Evolutionary conservation across 805 yeast species (phyloP).

Genomic region (Lipomyces mesembrius): DNA sequence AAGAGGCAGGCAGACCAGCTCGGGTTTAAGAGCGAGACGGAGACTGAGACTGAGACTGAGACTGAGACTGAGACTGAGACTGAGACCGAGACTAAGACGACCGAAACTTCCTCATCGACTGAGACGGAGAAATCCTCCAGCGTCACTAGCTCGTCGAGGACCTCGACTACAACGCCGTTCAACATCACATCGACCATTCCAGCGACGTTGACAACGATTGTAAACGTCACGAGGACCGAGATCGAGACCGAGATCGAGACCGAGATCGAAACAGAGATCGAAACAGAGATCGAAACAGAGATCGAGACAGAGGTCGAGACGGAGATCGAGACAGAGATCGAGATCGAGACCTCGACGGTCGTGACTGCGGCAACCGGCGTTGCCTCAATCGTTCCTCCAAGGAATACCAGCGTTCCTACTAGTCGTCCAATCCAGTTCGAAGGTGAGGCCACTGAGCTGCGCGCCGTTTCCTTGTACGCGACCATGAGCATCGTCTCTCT

Average conservation of each 20-base stretch:
- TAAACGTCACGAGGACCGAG: not conserved
- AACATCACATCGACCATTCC: too few relatives aligned
- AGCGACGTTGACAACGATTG: too few relatives aligned
- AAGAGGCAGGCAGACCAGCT: conserved; percentile 6
- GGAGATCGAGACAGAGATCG: not conserved
- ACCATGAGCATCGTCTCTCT: conserved; percentile 11
- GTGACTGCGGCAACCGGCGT: not conserved
- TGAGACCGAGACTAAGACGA: not conserved
- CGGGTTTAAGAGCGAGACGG: conserved; percentile 2
- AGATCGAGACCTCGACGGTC: not conserved
- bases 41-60: conserved; percentile 1
- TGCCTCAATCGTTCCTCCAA: not conserved
- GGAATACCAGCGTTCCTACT: conserved; percentile 1
- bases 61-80: conserved; percentile 1
- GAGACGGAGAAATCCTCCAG: too few relatives aligned
- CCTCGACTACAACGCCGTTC: too few relatives aligned
- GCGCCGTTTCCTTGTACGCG: conserved; percentile 13
- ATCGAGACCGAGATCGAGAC: conserved; percentile 3
- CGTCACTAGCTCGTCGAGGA: too few relatives aligned
- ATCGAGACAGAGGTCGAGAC: not conserved
- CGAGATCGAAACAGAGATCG: not conserved
- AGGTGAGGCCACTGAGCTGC: conserved; percentile 12
- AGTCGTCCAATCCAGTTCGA: conserved; percentile 14
- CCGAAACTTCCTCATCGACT: not conserved
- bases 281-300: not conserved